phyloP scores from a whole-genome alignment of 1,284 basidiomycete genomes.

The Phlebopus sp. region DNA sequence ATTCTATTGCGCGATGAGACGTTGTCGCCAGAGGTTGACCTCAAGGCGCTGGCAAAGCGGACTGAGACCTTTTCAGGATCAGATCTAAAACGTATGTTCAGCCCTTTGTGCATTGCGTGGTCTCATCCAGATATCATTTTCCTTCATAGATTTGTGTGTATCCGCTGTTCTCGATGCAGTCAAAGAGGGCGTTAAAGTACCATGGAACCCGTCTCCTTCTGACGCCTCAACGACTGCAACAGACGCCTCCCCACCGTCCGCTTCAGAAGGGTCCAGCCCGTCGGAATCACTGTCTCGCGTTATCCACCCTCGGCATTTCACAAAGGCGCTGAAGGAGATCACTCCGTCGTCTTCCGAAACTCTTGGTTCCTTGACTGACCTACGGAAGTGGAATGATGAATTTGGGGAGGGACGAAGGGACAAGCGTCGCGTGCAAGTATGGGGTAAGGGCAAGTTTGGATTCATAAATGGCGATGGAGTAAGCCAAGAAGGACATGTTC shows the following conservation, averaged over 20 bases:
- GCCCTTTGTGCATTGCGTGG: neutral
- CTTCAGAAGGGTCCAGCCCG: constrained; percentile 9
- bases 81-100: constrained; percentile 83
- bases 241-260: constrained; percentile 6
- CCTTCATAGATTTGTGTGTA: constrained; percentile 75
- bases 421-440: constrained; percentile 59
- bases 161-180: constrained; percentile 86
- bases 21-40: constrained; percentile 66
- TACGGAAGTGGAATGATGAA: constrained; percentile 90
- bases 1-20: constrained; percentile 80
- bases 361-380: constrained; percentile 73
- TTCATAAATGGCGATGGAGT: constrained; percentile 49
- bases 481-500: constrained; percentile 42
- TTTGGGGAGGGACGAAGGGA: constrained; percentile 79
- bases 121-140: constrained; percentile 14
- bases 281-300: constrained; percentile 34
- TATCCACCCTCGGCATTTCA: constrained; percentile 66
- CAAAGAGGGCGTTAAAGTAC: constrained; percentile 77
- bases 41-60: constrained; percentile 62
- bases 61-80: constrained; percentile 90
- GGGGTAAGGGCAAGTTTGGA: constrained; percentile 74
- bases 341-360: constrained; percentile 83
- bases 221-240: constrained; percentile 14
- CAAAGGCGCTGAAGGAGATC: constrained; percentile 81
- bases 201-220: constrained; percentile 52